Evolutionary conservation across 1,139 yeast species (phyloP), one percentile per base, ranked within the genome.

Genomic region (Hemisphaericaspora subhashii): DNA sequence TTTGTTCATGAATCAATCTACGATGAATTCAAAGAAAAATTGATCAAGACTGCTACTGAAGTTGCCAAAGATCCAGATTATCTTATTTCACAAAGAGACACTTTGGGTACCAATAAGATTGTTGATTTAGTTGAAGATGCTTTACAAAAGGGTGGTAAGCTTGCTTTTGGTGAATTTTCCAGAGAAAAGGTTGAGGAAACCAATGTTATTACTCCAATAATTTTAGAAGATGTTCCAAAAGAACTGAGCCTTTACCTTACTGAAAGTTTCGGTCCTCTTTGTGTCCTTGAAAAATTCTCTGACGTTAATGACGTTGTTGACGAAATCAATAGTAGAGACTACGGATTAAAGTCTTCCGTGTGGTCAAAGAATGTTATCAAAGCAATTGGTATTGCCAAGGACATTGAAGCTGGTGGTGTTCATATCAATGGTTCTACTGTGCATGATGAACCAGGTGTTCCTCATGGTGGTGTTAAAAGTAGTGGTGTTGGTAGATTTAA

Each of bases 401-500:
- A 38, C 17, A 52, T 76, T 8, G 73, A 73, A 31, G 47, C 59
- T 28, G 81, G 81, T 11, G 74, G 77, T 2, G 76, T 78, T 14
- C 82, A 77, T 51, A 68, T 78, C 42, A 78, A 78, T 48, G 59
- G 67, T 10, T 57, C 71, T 20, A 74, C 80, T 1, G 53, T 78
- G 2, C 66, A 60, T 42, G 83, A 78, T 44, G 79, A 75, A 46
- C 57, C 78, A 3, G 62, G 69, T 8, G 51, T 72, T 1, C 82
- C 83, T 0, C 83, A 78, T 49, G 83, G 83, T 6, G 83, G 83
- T 1, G 64, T 71, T 29, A 77, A 76, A 43, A 45, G 50, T 4
- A 74, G 80, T 43, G 83, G 83, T 2, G 53, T 48, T 35, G 83
- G 83, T 4, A 53, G 79, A 37, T 77, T 77, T 58, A 76, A 76